phyloP scores from a whole-genome alignment of 2,329 filamentous ascomycete genomes.

The Diaporthe longicolla region DNA sequence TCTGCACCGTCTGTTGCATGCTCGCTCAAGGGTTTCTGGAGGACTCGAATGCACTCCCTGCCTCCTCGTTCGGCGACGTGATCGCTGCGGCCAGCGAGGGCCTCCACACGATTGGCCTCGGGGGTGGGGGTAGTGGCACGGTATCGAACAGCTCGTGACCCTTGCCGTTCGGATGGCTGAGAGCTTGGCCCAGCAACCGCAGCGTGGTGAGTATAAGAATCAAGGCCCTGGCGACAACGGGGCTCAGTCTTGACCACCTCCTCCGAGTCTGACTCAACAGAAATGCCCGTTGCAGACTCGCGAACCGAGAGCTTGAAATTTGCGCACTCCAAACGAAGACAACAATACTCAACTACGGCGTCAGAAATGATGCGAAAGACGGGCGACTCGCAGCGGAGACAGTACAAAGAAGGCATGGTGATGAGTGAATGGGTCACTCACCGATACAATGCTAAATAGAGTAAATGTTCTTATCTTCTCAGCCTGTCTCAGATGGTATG shows the following conservation, averaged over 20 bases:
- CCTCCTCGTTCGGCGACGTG: too few relatives aligned
- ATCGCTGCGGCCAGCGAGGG: background rate
- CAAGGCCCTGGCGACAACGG: too few relatives aligned
- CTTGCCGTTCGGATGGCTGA: too few relatives aligned
- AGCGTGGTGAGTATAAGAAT: too few relatives aligned
- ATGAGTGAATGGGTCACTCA: too few relatives aligned
- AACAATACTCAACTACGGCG: background rate
- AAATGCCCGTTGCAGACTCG: background rate
- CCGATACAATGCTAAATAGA: too few relatives aligned
- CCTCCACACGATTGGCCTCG: background rate
- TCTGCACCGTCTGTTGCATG: background rate
- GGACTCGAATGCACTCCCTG: background rate
- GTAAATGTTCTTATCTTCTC: background rate
- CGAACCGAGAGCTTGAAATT: background rate
- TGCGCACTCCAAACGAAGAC: background rate
- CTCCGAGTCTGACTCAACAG: too few relatives aligned
- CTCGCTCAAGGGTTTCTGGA: background rate
- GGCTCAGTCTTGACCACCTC: too few relatives aligned
- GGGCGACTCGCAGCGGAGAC: background rate
- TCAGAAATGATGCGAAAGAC: background rate
- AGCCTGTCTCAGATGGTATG: background rate
- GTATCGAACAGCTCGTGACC: too few relatives aligned
- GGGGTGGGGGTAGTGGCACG: too few relatives aligned
- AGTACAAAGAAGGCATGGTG: background rate
- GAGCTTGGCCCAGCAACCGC: too few relatives aligned